phyloP scores from a whole-genome alignment of 768 basidiomycete genomes.

The Kwoniella mangroviensis region DNA sequence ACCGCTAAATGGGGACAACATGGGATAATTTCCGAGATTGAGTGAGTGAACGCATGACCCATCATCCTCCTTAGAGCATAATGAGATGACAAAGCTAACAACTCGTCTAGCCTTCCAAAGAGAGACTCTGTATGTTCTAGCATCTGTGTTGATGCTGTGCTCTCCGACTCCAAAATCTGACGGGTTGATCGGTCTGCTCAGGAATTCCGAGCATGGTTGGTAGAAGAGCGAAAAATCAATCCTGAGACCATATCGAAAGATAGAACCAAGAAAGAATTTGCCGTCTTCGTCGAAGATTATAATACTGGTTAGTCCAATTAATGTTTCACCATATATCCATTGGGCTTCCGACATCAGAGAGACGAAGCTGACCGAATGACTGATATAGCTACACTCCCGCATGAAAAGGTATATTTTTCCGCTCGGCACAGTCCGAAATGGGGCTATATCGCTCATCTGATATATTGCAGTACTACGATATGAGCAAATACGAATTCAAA shows the following conservation, averaged over 20 bases:
- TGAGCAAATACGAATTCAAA: constrained; percentile 78
- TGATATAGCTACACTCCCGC: constrained; percentile 77
- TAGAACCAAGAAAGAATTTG: constrained; percentile 82
- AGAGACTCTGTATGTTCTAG: constrained; percentile 63
- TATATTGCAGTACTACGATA: constrained; percentile 71
- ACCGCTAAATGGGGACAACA: constrained; percentile 86
- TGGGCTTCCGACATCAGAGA: not conserved
- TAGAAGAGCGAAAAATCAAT: constrained; percentile 89
- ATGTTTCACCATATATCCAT: not conserved
- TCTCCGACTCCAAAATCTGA: not conserved
- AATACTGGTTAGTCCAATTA: constrained; percentile 51
- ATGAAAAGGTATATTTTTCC: constrained; percentile 67
- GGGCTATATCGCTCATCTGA: too few relatives aligned
- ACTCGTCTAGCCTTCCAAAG: constrained; percentile 57
- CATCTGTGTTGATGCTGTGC: not conserved
- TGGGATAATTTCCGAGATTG: constrained; percentile 80
- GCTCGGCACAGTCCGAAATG: too few relatives aligned
- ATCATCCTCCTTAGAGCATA: too few relatives aligned
- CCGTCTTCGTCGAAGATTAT: constrained; percentile 65
- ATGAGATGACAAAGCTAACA: too few relatives aligned
- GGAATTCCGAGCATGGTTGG: constrained; percentile 90
- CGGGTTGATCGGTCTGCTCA: constrained; percentile 33
- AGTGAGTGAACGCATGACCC: constrained; percentile 64
- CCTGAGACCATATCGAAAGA: constrained; percentile 87
- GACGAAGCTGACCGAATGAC: not conserved